Evolutionary conservation across 2,329 filamentous ascomycete species (phyloP), one percentile per base, ranked within the genome.

Genomic region (Zasmidium cellare): DNA sequence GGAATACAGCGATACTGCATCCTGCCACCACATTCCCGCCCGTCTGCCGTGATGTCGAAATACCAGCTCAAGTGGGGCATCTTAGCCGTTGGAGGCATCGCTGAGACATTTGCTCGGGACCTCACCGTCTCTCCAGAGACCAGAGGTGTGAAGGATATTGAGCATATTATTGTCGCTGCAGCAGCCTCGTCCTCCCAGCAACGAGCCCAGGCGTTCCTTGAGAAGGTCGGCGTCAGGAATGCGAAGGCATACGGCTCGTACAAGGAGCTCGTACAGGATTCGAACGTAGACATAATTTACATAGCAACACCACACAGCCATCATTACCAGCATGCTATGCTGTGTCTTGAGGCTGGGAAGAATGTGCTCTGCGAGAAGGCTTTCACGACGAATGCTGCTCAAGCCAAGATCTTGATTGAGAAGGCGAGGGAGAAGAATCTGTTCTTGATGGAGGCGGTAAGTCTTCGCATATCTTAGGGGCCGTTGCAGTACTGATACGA

Each of bases 321-420:
- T 74, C 92, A 96, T 79, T 96, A 92, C 79, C 91, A 96, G 74
- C 93, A 96, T 76, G 84, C 86, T 63, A 90, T 92, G 84, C 83
- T 96, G n/a, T 89, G 87, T 46, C 81, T 96, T 41, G 84, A 90
- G 65, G 89, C 89, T 7, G 89, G 90, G 69, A 96, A 96, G 81
- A 83, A 93, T 68, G 91, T 96, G 25, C 83, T 96, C 28, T 96
- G 91, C 74, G 92, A 96, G 76, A 96, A 96, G 80, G 85, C 92
- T 0, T 87, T 96, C 68, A 96, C 91, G 1, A 89, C 93, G 62
- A 96, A 88, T 63, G 91, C 89, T 2, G 80, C 85, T 9, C 91
- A 96, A 76, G 80, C 89, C 20, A 85, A 84, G 74, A 86, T 86
- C 71, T 81, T 96, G 23, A 83, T 87, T 51, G 84, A 87, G 61